Percentiles rank a stretch among this genome's conserved stretches.
phyloP scores from a whole-genome alignment of 345 rosid genomes.

The Acer negundo region DNA sequence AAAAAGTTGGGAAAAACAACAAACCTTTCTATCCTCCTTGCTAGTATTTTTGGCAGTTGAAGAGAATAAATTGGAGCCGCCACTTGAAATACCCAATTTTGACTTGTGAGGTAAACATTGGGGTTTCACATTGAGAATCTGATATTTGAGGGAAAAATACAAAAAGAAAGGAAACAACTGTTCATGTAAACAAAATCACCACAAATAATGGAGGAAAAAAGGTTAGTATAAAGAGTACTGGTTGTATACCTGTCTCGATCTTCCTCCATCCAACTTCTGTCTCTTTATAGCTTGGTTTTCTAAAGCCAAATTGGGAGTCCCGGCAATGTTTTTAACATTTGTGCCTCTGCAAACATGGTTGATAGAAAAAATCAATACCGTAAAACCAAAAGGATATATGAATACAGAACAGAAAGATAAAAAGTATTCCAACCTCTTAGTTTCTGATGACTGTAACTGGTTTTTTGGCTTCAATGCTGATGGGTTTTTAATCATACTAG shows the following conservation, averaged over 20 bases:
- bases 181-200: conserved; percentile 2
- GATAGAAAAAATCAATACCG: conserved; percentile 2
- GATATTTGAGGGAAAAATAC: conserved; percentile 15
- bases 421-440: conserved; percentile 33
- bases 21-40: conserved; percentile 82
- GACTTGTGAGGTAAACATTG: conserved; percentile 78
- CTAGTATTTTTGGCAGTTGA: conserved; percentile 43
- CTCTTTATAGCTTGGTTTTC: conserved; percentile 95
- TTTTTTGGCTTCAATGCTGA: conserved; percentile 52
- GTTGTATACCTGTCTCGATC: conserved; percentile 71
- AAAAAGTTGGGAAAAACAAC: conserved; percentile 12
- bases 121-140: conserved; percentile 85
- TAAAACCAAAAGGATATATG: background rate
- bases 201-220: background rate
- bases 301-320: conserved; percentile 60
- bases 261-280: conserved; percentile 95
- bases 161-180: background rate
- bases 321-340: conserved; percentile 32
- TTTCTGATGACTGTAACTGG: conserved; percentile 53
- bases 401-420: background rate
- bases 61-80: conserved; percentile 43
- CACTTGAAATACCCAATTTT: conserved; percentile 58
- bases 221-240: background rate
- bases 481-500: conserved; percentile 55
- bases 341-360: conserved; percentile 36